Evolutionary conservation across 1,284 basidiomycete species (phyloP), one percentile per base, ranked within the genome.

Genomic region (Cystobasidium sp.): DNA sequence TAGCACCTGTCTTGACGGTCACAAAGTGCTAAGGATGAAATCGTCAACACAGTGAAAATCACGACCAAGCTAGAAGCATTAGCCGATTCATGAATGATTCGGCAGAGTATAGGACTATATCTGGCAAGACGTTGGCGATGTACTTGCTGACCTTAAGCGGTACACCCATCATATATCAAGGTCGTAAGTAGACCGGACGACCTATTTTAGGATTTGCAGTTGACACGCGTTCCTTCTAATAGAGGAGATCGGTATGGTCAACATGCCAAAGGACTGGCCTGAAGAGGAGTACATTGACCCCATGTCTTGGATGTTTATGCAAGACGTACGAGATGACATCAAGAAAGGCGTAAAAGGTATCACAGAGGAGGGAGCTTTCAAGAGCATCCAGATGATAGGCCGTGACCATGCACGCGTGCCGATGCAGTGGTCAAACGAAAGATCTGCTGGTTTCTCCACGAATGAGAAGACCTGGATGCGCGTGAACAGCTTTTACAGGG

Each of bases 261-360:
- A 92, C 75, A 86, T 91, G 55, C 89, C 90, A 8, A 79, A 83
- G 44, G 81, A 82, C 8, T 91, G 90, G 90, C 85, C 86, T 0
- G 83, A 89, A 14, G 87, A 89, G 72, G 89, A 91, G 76, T 91
- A 89, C 79, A 88, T 88, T 79, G 90, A 91, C 76, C 84, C 89
- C 22, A 87, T 87, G 55, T 84, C 86, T 3, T 82, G 53, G 51
- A 74, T 68, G 47, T 73, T 68, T 63, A 41, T 53, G 59, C 43
- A 61, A 20, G 69, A 63, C 22, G 52, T 66, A 8, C 39, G 37
- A n/a, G 37, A 41, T 2, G 56, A 55, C 20, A 69, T 71, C 64
- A 81, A 82, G 59, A 75, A 83, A 82, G 83, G 10, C 80, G 78
- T 55, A 18, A 81, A 82, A 18, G 83, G 87, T 8, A 84, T 86